Conservation (phyloP, 163 green algal genomes). For the Scenedesmus sp. region DNA sequence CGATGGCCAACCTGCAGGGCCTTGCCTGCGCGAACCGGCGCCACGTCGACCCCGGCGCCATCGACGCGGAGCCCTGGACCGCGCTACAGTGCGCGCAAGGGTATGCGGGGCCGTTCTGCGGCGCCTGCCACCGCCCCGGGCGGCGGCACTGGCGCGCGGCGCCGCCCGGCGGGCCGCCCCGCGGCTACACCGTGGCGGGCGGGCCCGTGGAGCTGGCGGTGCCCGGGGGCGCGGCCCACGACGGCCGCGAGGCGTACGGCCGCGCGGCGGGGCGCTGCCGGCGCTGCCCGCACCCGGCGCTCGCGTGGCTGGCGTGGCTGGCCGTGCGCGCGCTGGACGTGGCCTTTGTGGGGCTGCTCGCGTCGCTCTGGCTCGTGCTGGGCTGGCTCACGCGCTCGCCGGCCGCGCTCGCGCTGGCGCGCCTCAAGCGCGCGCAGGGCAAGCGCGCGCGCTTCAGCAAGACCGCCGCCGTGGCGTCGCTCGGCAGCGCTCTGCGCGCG, state of each 20-base stretch:
- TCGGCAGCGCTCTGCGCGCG: too few species aligned
- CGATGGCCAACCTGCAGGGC: constrained; percentile 4
- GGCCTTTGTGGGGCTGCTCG: constrained; percentile 16
- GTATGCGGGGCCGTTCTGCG: constrained; percentile 11
- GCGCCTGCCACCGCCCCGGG: not conserved
- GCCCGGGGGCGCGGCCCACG: too few species aligned
- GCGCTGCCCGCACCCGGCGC: constrained; percentile 12
- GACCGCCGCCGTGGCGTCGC: too few species aligned
- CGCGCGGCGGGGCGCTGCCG: constrained; percentile 20
- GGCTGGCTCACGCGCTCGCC: constrained; percentile 1
- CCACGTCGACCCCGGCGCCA: not conserved
- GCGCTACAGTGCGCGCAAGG: constrained; percentile 22
- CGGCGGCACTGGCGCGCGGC: constrained; percentile 3
- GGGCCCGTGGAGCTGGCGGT: too few species aligned
- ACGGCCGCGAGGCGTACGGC: not conserved
- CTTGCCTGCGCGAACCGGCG: constrained; percentile 3
- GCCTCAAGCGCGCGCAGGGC: not conserved
- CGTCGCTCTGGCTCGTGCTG: constrained; percentile 1
- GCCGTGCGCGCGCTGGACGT: constrained; percentile 8
- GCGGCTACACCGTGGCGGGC: too few species aligned
- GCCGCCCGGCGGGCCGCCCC: too few species aligned
- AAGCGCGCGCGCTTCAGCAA: too few species aligned
- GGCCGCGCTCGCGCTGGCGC: not conserved
- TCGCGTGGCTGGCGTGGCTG: constrained; percentile 14
- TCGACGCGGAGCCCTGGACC: not conserved